A percentile compares a stretch with the other conserved stretches of the same genome.
phyloP scores from a whole-genome alignment of 441 rosid genomes.

The Biscutella laevigata region DNA sequence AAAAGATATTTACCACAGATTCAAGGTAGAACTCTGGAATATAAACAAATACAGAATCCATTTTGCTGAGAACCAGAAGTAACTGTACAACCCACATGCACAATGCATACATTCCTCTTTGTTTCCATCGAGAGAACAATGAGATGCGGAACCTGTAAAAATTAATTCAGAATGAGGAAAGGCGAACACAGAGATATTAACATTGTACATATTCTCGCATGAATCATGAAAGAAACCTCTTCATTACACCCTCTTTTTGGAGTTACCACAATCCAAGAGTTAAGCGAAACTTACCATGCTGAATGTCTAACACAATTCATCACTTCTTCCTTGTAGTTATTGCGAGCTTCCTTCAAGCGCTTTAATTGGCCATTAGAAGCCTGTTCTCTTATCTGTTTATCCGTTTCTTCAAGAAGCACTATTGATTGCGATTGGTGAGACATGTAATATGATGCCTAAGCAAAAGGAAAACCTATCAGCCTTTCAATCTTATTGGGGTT shows the following conservation, averaged over 20 bases:
- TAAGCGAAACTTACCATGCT: conserved; percentile 57
- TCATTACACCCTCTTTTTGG: not conserved
- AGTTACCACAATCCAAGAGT: conserved; percentile 3
- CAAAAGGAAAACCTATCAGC: conserved; percentile 20
- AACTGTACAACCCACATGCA: conserved; percentile 96
- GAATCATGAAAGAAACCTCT: not conserved
- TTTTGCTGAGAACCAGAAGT: conserved; percentile 79
- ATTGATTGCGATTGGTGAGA: conserved; percentile 82
- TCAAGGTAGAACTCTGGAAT: conserved; percentile 92
- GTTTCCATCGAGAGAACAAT: conserved; percentile 91
- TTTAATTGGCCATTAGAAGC: conserved; percentile 59
- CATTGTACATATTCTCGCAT: conserved; percentile 1
- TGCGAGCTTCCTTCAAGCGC: conserved; percentile 90
- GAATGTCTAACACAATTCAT: conserved; percentile 82
- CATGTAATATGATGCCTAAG: conserved; percentile 82
- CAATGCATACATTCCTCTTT: conserved; percentile 95
- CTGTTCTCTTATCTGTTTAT: conserved; percentile 81
- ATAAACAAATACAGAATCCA: conserved; percentile 74
- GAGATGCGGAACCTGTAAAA: conserved; percentile 71
- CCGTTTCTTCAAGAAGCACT: conserved; percentile 82
- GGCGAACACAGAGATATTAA: conserved; percentile 16
- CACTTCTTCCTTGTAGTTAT: conserved; percentile 70
- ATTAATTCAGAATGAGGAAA: conserved; percentile 16
- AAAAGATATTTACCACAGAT: conserved; percentile 59
- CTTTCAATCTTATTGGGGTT: not conserved